Percentiles rank a stretch among this genome's conserved stretches.
Evolutionary conservation across 352 stramenopile genomes (phyloP).

Genomic region (Pythium plurisporium): DNA sequence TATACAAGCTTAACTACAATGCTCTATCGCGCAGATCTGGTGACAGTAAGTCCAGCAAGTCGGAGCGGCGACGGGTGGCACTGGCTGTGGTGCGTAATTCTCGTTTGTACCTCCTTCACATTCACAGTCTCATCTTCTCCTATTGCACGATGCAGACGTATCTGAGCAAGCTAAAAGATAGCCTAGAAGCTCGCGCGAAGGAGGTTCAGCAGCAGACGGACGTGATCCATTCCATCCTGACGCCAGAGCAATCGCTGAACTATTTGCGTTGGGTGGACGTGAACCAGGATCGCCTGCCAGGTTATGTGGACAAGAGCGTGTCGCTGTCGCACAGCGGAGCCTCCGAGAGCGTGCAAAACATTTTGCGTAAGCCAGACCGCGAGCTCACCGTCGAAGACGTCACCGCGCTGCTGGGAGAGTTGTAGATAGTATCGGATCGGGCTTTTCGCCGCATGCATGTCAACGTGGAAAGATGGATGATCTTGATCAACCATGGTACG

Average conservation of each 20-base stretch:
- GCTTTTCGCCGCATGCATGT: slow-evolving; percentile 1
- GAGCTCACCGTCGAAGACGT: slow-evolving; percentile 86
- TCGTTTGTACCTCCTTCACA: not conserved
- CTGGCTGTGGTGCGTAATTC: slow-evolving; percentile 66
- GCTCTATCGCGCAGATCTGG: slow-evolving; percentile 43
- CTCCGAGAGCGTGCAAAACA: slow-evolving; percentile 64
- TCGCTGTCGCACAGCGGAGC: slow-evolving; percentile 44
- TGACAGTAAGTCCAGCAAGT: slow-evolving; percentile 81
- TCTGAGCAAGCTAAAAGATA: slow-evolving; percentile 86
- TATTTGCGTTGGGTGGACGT: slow-evolving; percentile 80
- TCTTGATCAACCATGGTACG: not conserved
- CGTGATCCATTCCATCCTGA: slow-evolving; percentile 82
- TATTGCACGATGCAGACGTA: slow-evolving; percentile 53
- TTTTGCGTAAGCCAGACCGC: slow-evolving; percentile 81
- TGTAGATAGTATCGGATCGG: slow-evolving; percentile 29
- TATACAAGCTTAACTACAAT: too few relatives aligned
- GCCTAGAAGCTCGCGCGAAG: slow-evolving; percentile 71
- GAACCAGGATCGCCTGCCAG: slow-evolving; percentile 66
- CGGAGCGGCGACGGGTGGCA: slow-evolving; percentile 70
- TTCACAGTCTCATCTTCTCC: not conserved
- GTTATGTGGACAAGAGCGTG: slow-evolving; percentile 61
- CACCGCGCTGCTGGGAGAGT: slow-evolving; percentile 62
- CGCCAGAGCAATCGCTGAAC: slow-evolving; percentile 77
- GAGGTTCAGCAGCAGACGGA: slow-evolving; percentile 77
- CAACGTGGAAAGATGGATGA: not conserved